Percentiles rank a stretch among this genome's conserved stretches.
phyloP scores from a whole-genome alignment of 1,284 basidiomycete species.

The Cryptococcus deneoformans region DNA sequence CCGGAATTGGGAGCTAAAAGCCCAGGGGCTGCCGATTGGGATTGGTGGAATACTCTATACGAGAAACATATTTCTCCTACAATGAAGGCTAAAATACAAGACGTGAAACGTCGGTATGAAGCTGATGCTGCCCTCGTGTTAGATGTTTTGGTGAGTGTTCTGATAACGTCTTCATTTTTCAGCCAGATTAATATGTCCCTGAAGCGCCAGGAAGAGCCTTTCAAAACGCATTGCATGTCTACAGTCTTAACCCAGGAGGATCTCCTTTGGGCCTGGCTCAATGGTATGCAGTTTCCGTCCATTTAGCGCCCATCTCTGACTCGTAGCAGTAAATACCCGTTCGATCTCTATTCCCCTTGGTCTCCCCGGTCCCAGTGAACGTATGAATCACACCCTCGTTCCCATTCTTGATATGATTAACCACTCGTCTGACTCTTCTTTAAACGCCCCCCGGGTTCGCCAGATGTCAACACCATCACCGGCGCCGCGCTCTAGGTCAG shows the following conservation, averaged over 20 bases:
- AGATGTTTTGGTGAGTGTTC: slow-evolving; percentile 47
- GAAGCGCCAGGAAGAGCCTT: slow-evolving; percentile 28
- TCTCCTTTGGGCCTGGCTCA: slow-evolving; percentile 84
- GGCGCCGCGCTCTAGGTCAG: not conserved
- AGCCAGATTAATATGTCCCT: not conserved
- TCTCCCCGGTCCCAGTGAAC: slow-evolving; percentile 49
- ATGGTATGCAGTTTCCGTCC: slow-evolving; percentile 54
- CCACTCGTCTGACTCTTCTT: slow-evolving; percentile 53
- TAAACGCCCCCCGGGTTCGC: slow-evolving; percentile 20
- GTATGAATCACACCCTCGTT: slow-evolving; percentile 73
- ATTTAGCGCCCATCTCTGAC: not conserved
- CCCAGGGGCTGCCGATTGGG: slow-evolving; percentile 6
- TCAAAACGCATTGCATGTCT: slow-evolving; percentile 28
- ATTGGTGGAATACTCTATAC: slow-evolving; percentile 24
- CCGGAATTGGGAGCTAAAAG: not conserved
- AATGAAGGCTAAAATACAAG: slow-evolving; percentile 53
- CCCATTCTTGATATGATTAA: slow-evolving; percentile 85
- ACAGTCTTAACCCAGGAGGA: slow-evolving; percentile 43
- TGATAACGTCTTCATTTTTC: not conserved
- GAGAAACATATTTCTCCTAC: slow-evolving; percentile 55
- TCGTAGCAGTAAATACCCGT: slow-evolving; percentile 71
- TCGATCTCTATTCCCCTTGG: slow-evolving; percentile 74
- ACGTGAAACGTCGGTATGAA: slow-evolving; percentile 57
- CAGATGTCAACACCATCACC: slow-evolving; percentile 21
- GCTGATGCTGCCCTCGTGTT: slow-evolving; percentile 56